phyloP scores from a whole-genome alignment of 345 rosid genomes.

The Murraya koenigii region DNA sequence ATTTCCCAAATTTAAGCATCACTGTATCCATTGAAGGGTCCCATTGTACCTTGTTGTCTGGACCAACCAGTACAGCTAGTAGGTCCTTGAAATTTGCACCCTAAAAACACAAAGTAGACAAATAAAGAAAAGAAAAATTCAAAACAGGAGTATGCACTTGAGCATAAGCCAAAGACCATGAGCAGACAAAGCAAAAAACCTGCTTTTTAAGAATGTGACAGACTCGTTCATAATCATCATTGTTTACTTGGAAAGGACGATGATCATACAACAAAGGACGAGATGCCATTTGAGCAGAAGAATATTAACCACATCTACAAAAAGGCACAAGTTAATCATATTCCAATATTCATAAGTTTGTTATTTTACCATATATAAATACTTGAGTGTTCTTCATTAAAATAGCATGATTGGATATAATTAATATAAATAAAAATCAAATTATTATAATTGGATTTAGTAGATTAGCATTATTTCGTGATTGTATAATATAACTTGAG shows the following conservation, averaged over 20 bases:
- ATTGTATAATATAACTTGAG: too few species aligned
- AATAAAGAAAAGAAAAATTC: slow-evolving; percentile 36
- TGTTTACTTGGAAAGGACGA: slow-evolving; percentile 18
- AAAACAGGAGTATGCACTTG: slow-evolving; percentile 19
- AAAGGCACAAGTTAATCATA: not conserved
- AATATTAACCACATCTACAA: slow-evolving; percentile 19
- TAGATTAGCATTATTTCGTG: too few species aligned
- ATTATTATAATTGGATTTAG: too few species aligned
- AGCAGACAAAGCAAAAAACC: slow-evolving; percentile 16
- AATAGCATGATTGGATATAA: too few species aligned
- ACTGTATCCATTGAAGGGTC: slow-evolving; percentile 30
- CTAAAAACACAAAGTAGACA: slow-evolving; percentile 12
- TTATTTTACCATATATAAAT: too few species aligned
- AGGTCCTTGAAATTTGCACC: slow-evolving; percentile 46
- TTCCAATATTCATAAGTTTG: not conserved
- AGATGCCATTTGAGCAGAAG: not conserved
- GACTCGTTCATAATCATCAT: slow-evolving; percentile 28
- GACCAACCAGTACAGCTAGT: slow-evolving; percentile 30
- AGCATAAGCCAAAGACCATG: not conserved
- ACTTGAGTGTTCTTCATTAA: too few species aligned
- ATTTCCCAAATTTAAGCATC: slow-evolving; percentile 26
- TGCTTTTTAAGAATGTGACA: slow-evolving; percentile 31
- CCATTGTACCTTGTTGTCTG: slow-evolving; percentile 26
- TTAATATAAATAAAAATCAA: too few species aligned
- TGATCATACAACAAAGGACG: slow-evolving; percentile 25